Percentiles rank a stretch among this genome's conserved stretches.
Evolutionary conservation across 177 flowering plant species (phyloP).

Genomic region (Tripterygium wilfordii): DNA sequence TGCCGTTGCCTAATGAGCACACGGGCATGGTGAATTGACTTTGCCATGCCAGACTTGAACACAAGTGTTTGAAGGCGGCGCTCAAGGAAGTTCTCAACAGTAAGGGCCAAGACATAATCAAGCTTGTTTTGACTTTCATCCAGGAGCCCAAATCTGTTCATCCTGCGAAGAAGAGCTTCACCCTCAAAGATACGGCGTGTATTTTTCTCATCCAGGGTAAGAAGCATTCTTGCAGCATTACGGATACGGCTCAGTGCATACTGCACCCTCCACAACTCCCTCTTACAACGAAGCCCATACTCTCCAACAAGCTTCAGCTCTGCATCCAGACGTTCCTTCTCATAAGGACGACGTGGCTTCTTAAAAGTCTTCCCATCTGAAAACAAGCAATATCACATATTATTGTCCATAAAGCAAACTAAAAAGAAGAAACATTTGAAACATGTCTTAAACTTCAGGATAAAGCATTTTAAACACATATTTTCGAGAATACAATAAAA

Average conservation of each 20-base stretch:
- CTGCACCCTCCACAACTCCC: conserved; percentile 76
- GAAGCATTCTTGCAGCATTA: conserved; percentile 57
- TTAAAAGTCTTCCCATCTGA: conserved; percentile 76
- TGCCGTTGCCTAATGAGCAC: conserved; percentile 76
- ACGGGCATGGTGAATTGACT: conserved; percentile 75
- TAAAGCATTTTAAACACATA: too few relatives aligned
- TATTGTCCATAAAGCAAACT: background rate
- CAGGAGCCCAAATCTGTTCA: conserved; percentile 63
- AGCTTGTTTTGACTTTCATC: conserved; percentile 75
- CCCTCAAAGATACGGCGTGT: conserved; percentile 70
- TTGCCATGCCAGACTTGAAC: too few relatives aligned
- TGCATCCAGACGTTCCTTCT: conserved; percentile 76
- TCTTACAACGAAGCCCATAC: conserved; percentile 61
- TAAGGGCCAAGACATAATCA: conserved; percentile 66
- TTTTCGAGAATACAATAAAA: too few relatives aligned
- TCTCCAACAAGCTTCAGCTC: conserved; percentile 77
- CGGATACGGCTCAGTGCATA: conserved; percentile 61
- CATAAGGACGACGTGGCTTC: too few relatives aligned
- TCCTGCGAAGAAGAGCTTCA: conserved; percentile 65
- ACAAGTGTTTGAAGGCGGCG: conserved; percentile 70
- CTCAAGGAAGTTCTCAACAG: conserved; percentile 75
- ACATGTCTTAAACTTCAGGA: too few relatives aligned
- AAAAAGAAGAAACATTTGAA: background rate
- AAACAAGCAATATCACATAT: background rate
- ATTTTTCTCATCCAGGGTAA: conserved; percentile 72